phyloP scores from a whole-genome alignment of 2,329 filamentous ascomycete genomes.

The Chrysoporthe puriensis region DNA sequence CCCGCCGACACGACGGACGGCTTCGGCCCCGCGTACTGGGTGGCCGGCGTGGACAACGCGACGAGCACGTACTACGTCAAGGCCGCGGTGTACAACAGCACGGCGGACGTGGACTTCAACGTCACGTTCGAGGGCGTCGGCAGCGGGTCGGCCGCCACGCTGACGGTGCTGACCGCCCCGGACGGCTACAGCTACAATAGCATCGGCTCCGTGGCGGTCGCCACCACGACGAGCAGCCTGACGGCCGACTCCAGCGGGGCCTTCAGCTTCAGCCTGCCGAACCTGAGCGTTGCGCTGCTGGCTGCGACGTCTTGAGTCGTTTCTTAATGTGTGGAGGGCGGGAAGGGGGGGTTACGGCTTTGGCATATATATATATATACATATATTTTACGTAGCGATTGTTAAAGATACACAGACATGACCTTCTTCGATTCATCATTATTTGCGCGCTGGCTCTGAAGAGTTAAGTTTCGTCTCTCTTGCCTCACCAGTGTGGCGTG shows the following conservation, averaged over 20 bases:
- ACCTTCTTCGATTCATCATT: too few relatives aligned
- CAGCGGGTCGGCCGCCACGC: conserved; percentile 43
- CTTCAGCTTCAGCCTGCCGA: conserved; percentile 57
- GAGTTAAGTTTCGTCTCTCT: too few relatives aligned
- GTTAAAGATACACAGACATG: too few relatives aligned
- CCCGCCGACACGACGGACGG: conserved; percentile 32
- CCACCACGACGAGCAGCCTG: conserved; percentile 43
- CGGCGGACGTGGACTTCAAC: conserved; percentile 49
- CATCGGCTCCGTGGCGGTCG: conserved; percentile 53
- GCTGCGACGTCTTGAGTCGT: conserved; percentile 40
- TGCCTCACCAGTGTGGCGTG: too few relatives aligned
- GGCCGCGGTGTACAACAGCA: conserved; percentile 44
- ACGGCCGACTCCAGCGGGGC: conserved; percentile 48
- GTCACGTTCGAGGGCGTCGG: conserved; percentile 49
- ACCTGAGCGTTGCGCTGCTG: conserved; percentile 60
- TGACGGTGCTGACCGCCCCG: conserved; percentile 51
- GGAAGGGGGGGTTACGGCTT: neutral
- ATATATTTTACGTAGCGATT: neutral
- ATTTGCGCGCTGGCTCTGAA: too few relatives aligned
- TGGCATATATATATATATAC: neutral
- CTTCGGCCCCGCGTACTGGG: conserved; percentile 28
- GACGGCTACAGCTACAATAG: conserved; percentile 51
- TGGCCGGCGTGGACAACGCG: conserved; percentile 30
- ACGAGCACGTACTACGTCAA: conserved; percentile 27
- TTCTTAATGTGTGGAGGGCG: neutral